These are phyloP conservation scores for Arthroderma sp. DNA, from an alignment of 2,329 filamentous ascomycete species.

Conservation along the genomic window DNA sequence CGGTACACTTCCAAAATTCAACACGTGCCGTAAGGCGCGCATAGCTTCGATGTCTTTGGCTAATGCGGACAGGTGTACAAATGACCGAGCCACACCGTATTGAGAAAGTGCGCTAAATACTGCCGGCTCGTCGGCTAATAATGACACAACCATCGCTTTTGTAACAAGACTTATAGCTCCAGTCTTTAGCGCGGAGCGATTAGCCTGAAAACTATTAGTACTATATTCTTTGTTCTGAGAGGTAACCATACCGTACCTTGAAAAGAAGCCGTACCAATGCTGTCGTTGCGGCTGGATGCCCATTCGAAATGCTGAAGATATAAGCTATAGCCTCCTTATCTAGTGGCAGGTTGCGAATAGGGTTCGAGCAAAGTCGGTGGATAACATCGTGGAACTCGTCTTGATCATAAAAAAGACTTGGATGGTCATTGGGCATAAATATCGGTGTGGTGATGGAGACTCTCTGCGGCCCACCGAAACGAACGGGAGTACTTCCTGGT, in stretches of 20 bases:
- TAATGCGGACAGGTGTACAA: too few species aligned
- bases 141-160: too few species aligned
- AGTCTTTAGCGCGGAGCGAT: too few species aligned
- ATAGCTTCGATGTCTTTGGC: too few species aligned
- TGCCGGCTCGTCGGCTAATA: too few species aligned
- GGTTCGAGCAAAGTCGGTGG: neutral
- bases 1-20: too few species aligned
- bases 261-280: conserved; percentile 2
- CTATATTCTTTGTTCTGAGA: too few species aligned
- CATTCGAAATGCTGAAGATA: conserved; percentile 1
- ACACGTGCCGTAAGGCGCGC: too few species aligned
- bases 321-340: neutral
- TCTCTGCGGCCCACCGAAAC: neutral
- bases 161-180: too few species aligned
- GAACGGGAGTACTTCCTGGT: neutral
- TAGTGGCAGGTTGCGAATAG: neutral
- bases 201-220: too few species aligned
- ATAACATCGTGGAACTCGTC: conserved; percentile 1
- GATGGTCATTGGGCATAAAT: neutral
- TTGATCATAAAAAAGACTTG: neutral
- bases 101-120: too few species aligned
- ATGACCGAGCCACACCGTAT: too few species aligned
- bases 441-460: neutral
- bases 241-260: neutral
- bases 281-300: conserved; percentile 7